A percentile compares a stretch with the other conserved stretches of the same genome.
These are phyloP conservation scores for Annulohypoxylon stygium DNA, from an alignment of 495 filamentous ascomycete genomes.

Conservation along the genomic window DNA sequence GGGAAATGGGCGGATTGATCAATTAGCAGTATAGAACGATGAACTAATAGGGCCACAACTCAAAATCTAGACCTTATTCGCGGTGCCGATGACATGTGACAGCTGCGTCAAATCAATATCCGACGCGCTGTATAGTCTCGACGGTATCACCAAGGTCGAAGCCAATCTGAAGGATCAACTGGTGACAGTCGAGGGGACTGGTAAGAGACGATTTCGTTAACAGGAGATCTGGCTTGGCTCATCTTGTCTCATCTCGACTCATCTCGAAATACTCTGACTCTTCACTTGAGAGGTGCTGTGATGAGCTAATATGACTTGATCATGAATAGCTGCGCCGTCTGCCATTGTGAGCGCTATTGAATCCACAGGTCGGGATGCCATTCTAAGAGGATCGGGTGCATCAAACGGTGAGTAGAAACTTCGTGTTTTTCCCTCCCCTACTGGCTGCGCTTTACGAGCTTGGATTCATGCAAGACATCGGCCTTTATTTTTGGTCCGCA, in stretches of 20 bases:
- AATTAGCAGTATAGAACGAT: conserved; percentile 19
- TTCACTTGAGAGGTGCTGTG: conserved; percentile 6
- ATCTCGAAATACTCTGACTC: not conserved
- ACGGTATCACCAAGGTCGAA: conserved; percentile 77
- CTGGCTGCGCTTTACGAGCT: conserved; percentile 10
- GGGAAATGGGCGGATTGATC: not conserved
- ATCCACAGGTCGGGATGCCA: conserved; percentile 90
- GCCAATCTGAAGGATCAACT: conserved; percentile 75
- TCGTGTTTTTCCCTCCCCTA: conserved; percentile 17
- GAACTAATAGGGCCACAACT: conserved; percentile 43
- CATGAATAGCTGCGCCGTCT: conserved; percentile 77
- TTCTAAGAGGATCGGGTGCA: conserved; percentile 87
- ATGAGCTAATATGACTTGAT: conserved; percentile 10
- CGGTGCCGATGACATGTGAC: conserved; percentile 93
- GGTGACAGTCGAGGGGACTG: conserved; percentile 76
- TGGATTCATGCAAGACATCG: conserved; percentile 29
- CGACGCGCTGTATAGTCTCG: conserved; percentile 75
- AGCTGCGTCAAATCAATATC: conserved; percentile 88
- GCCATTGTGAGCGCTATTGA: conserved; percentile 90
- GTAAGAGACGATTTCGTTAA: conserved; percentile 53
- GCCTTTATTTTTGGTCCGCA: conserved; percentile 28
- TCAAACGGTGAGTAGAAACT: conserved; percentile 76
- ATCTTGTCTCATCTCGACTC: not conserved
- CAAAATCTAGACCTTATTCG: conserved; percentile 82
- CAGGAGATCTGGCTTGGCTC: not conserved